Percentiles rank a stretch among this genome's conserved stretches.
Conservation (phyloP, 108 stramenopile species). For the Skeletonema tropicum region DNA sequence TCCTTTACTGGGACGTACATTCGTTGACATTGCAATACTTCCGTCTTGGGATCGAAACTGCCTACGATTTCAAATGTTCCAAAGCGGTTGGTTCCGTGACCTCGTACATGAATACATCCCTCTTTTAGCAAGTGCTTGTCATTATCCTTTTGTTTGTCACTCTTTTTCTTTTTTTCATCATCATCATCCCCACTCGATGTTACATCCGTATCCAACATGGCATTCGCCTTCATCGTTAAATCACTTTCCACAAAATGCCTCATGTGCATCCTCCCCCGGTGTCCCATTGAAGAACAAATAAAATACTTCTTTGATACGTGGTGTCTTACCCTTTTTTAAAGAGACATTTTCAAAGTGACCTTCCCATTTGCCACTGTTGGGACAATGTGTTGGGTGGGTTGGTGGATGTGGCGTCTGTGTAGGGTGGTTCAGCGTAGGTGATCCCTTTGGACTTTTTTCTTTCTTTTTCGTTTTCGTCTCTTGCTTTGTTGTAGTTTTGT, state of each 20-base stretch:
- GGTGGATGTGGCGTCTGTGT: slow-evolving; percentile 55
- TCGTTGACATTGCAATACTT: slow-evolving; percentile 65
- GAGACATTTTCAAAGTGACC: slow-evolving; percentile 79
- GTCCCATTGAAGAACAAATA: slow-evolving; percentile 80
- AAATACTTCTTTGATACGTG: slow-evolving; percentile 63
- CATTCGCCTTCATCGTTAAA: slow-evolving; percentile 21
- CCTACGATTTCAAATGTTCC: slow-evolving; percentile 87
- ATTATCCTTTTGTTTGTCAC: slow-evolving; percentile 2
- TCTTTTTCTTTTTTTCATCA: slow-evolving; percentile 2
- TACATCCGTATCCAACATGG: slow-evolving; percentile 23
- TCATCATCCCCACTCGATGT: slow-evolving; percentile 5
- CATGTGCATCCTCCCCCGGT: slow-evolving; percentile 47
- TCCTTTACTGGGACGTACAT: slow-evolving; percentile 62
- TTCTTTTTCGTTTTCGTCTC: not conserved
- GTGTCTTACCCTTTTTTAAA: slow-evolving; percentile 27
- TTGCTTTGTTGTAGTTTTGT: not conserved
- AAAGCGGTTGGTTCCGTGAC: slow-evolving; percentile 78
- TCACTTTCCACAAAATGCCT: slow-evolving; percentile 30
- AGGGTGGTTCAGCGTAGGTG: slow-evolving; percentile 55
- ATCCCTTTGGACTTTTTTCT: slow-evolving; percentile 7
- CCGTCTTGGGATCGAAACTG: slow-evolving; percentile 54
- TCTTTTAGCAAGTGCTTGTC: slow-evolving; percentile 14
- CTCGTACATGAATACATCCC: slow-evolving; percentile 67
- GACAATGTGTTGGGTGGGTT: slow-evolving; percentile 51
- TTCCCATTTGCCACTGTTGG: slow-evolving; percentile 68